Evolutionary conservation across 2,329 filamentous ascomycete genomes (phyloP), one percentile per base, ranked within the genome.

Genomic region (Claviceps pusilla): DNA sequence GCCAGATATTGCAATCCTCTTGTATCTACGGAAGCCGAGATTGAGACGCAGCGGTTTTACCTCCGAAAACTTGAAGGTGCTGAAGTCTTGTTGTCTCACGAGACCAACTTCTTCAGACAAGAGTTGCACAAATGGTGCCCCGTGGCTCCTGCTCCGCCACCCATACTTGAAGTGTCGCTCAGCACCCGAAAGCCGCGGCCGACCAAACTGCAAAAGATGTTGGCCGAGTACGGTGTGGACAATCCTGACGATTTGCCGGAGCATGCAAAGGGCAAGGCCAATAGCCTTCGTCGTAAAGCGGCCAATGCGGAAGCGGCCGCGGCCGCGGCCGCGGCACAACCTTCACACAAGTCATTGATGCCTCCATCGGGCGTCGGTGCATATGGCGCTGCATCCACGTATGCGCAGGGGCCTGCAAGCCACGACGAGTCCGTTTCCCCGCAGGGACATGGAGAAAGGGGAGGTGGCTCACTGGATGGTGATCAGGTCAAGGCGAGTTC

Each of bases 31-130:
- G 82, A 86, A 11, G 88, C 91, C 46, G 91, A 97, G 66, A 84
- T 89, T 9, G 87, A 89, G 54, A 90, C 87, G 0, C 86, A 96
- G 68, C 82, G 94, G 6, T 98, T 98, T 69, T 97, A 95, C 63
- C 75, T 98, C 45, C 87, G 93, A 55, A 98, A 98, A 71, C 89
- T 98, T 53, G 93, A 98, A 70, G 93, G 93, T 3, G 90, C 93
- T 1, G 93, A 98, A 66, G 90, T 98, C 52, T 77, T 98, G 3
- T 76, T 98, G 2, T 80, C 90, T 0, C 86, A 84, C 55, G 93
- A 98, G 71, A 96, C 91, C n/a, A 98, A 98, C 65, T 95, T 94
- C 68, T 91, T 98, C 73, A 84, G 91, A 29, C 89, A 95, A 66
- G 89, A 96, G 65, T 76, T 98, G 55, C 93, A 98, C 70, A 94